Conservation (phyloP, 2,329 filamentous ascomycete genomes). For the Trichoderma oligosporum region DNA sequence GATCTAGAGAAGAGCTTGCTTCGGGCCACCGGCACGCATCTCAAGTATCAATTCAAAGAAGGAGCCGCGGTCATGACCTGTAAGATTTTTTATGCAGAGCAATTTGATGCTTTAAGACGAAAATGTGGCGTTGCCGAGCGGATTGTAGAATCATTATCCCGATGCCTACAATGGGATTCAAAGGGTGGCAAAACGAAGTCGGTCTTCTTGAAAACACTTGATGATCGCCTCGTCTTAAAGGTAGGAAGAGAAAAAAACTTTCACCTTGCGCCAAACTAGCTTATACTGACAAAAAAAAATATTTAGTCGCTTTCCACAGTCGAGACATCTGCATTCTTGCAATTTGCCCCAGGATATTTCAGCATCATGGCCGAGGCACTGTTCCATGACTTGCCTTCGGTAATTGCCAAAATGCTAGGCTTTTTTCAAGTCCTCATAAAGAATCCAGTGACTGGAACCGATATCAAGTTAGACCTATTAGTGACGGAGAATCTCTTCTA, state of each 20-base stretch:
- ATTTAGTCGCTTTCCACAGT: conserved; percentile 74
- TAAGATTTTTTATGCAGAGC: conserved; percentile 98
- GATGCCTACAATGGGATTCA: conserved; percentile 96
- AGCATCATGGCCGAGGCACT: conserved; percentile 94
- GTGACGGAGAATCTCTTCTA: conserved; percentile 99
- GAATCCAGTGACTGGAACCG: conserved; percentile 83
- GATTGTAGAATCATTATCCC: conserved; percentile 89
- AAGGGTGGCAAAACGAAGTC: conserved; percentile 98
- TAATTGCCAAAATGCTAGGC: conserved; percentile 98
- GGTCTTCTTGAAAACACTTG: conserved; percentile 92
- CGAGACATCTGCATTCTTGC: conserved; percentile 89
- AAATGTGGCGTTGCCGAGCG: conserved; percentile 93
- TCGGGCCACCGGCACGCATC: conserved; percentile 81
- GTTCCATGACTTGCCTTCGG: conserved; percentile 90
- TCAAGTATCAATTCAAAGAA: conserved; percentile 93
- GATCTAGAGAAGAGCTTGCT: conserved; percentile 83
- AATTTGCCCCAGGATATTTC: conserved; percentile 96
- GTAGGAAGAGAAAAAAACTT: conserved; percentile 20
- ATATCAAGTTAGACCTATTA: conserved; percentile 90
- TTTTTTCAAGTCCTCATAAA: conserved; percentile 98
- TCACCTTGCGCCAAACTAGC: no score
- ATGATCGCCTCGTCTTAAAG: conserved; percentile 91
- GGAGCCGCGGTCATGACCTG: conserved; percentile 93
- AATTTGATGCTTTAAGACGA: conserved; percentile 88
- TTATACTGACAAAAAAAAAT: not conserved